Base-by-base conservation (phyloP, 306 rosid genomes). In the Vigna unguiculata region DNA sequence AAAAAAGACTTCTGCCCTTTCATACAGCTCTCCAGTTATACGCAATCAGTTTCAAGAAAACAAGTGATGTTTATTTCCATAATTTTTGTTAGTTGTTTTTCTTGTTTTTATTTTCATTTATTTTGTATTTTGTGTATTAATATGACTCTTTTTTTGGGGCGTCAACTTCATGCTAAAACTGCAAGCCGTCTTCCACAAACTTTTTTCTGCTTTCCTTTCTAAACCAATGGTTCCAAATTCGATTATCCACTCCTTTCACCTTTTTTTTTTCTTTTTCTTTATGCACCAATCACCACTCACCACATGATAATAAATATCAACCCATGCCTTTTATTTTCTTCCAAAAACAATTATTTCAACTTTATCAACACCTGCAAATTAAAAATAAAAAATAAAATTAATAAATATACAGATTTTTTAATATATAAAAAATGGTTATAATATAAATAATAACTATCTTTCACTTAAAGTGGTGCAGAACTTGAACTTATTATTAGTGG, bases 201-300 rank as follows among this genome's bases (percentile, higher is more conserved):
- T 53, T 66, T 54, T 32, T 70, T 52, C 46, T 14, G 38, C 12
- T 49, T 66, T 77, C 12, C 34, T 77, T 54, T 38, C 47, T 28
- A 46, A 80, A 36, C 75, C 53, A 71, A 36, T 57, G 75, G 75
- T 71, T 78, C 85, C 75, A 71, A 77, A 72, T 36, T 64, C 60
- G 75, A 71, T 72, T 78, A 72, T 82, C 76, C 80, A 78, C 72
- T 77, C 59, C 73, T 65, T 78, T 77, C 8, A 57, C 43, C 21
- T 22, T 43, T 61, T 28, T 6, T 28, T 40, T 17, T 58, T 17
- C 41, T 62, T 69, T 69, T 60, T 22, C 38, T 63, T 70, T 34
- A 19, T 53, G 64, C 81, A 32, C 73, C 81, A 52, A 55, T 41
- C 32, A 14, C 66, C 78, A 45, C 22, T 74, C 55, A 71, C 49